Conservation (phyloP, 2,329 filamentous ascomycete genomes). For the Alternaria novae-zelandiae region DNA sequence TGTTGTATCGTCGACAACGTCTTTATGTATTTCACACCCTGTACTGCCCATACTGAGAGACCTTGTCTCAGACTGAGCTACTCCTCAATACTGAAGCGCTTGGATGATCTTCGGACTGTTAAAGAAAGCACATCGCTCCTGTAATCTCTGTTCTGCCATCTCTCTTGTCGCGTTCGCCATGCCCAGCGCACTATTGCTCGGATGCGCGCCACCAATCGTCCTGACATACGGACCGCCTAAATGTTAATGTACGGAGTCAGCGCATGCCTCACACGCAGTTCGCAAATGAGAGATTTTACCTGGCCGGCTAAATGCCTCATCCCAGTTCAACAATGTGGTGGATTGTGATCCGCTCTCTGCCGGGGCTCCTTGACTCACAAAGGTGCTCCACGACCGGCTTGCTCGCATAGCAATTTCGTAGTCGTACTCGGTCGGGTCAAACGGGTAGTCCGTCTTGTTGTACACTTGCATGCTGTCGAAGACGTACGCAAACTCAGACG, state of each 20-base stretch:
- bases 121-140: constrained; percentile 57
- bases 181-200: constrained; percentile 53
- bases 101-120: constrained; percentile 54
- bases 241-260: background rate
- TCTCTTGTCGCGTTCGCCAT: constrained; percentile 38
- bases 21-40: background rate
- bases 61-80: background rate
- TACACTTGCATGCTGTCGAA: constrained; percentile 54
- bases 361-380: constrained; percentile 49
- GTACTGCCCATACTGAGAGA: background rate
- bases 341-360: constrained; percentile 20
- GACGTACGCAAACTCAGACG: constrained; percentile 61
- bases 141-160: constrained; percentile 50
- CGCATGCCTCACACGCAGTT: background rate
- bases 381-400: constrained; percentile 58
- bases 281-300: background rate
- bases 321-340: constrained; percentile 40
- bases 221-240: constrained; percentile 27
- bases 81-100: constrained; percentile 41
- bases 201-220: constrained; percentile 52
- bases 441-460: constrained; percentile 45
- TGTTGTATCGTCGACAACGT: background rate
- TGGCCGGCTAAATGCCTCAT: constrained; percentile 43
- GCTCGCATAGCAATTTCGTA: constrained; percentile 49
- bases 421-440: constrained; percentile 49